These are phyloP conservation scores for Blastocystis sp. DNA, from an alignment of 352 stramenopile species.

Conservation along the genomic window DNA sequence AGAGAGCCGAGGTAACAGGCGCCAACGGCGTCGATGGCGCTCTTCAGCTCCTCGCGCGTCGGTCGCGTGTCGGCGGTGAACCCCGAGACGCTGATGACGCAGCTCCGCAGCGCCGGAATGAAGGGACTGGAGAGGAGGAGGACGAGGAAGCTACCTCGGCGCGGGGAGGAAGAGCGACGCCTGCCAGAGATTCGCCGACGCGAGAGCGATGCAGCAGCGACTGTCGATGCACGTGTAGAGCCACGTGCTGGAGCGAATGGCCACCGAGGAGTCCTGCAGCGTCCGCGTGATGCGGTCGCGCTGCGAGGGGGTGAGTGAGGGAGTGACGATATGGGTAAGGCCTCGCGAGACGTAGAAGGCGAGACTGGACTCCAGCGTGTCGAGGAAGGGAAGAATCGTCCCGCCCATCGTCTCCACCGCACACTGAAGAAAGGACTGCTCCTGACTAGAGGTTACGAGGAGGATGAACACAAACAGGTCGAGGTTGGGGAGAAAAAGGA, in stretches of 20 bases:
- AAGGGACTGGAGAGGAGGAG: background rate
- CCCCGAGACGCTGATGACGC: slow-evolving; percentile 3
- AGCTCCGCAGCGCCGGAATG: background rate
- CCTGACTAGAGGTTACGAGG: background rate
- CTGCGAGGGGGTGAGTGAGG: background rate
- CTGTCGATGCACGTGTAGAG: slow-evolving; percentile 36
- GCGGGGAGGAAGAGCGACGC: background rate
- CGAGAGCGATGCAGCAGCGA: background rate
- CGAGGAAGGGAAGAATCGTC: background rate
- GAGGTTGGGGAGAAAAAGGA: slow-evolving; percentile 39
- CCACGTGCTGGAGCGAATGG: slow-evolving; percentile 20
- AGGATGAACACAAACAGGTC: background rate
- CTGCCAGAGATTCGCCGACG: background rate
- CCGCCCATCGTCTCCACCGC: slow-evolving; percentile 34
- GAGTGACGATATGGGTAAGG: slow-evolving; percentile 11
- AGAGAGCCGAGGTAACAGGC: slow-evolving; percentile 46
- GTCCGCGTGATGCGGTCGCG: background rate
- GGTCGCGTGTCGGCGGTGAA: slow-evolving; percentile 31
- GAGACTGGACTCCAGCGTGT: background rate
- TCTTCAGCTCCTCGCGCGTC: slow-evolving; percentile 47
- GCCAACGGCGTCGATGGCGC: slow-evolving; percentile 31
- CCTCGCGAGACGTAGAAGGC: too few relatives aligned
- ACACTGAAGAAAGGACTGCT: background rate
- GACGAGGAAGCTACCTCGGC: background rate
- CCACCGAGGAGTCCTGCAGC: background rate